These are phyloP conservation scores for Trypanosoma theileri DNA, from an alignment of 208 protist species.

Conservation along the genomic window DNA sequence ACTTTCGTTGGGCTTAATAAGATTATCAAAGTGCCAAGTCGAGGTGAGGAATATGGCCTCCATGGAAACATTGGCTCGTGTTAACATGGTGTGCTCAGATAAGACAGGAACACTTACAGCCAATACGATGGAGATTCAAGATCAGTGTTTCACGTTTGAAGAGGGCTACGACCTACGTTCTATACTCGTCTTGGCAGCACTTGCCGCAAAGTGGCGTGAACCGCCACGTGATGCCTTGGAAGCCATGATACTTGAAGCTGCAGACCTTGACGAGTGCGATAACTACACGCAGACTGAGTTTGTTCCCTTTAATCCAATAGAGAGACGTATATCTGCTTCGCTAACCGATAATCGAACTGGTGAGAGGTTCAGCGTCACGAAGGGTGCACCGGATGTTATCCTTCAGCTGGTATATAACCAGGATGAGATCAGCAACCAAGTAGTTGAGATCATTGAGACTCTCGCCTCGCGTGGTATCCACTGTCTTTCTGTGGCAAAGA, in stretches of 20 bases:
- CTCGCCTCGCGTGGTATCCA: constrained; percentile 67
- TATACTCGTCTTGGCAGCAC: constrained; percentile 69
- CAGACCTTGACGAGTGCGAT: constrained; percentile 77
- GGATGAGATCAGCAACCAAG: constrained; percentile 69
- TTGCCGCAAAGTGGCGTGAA: constrained; percentile 83
- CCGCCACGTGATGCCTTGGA: constrained; percentile 75
- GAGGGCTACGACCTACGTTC: constrained; percentile 50
- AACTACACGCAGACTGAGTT: constrained; percentile 81
- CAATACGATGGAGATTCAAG: constrained; percentile 91
- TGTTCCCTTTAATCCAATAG: constrained; percentile 58
- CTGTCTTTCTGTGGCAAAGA: constrained; percentile 66
- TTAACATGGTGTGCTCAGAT: constrained; percentile 87
- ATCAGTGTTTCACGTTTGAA: constrained; percentile 72
- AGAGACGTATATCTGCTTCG: constrained; percentile 63
- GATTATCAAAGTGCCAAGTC: constrained; percentile 91
- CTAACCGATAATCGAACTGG: constrained; percentile 49
- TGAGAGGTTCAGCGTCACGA: constrained; percentile 75
- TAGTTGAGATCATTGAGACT: constrained; percentile 70
- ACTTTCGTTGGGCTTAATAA: constrained; percentile 85
- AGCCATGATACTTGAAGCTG: constrained; percentile 80
- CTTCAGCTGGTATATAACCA: constrained; percentile 73
- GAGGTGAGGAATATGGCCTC: constrained; percentile 93
- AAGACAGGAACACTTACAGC: constrained; percentile 95
- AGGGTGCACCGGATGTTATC: constrained; percentile 88
- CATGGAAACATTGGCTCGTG: constrained; percentile 79